Base-by-base conservation (phyloP, 140 eudicot species). In the Flaveria floridana region DNA sequence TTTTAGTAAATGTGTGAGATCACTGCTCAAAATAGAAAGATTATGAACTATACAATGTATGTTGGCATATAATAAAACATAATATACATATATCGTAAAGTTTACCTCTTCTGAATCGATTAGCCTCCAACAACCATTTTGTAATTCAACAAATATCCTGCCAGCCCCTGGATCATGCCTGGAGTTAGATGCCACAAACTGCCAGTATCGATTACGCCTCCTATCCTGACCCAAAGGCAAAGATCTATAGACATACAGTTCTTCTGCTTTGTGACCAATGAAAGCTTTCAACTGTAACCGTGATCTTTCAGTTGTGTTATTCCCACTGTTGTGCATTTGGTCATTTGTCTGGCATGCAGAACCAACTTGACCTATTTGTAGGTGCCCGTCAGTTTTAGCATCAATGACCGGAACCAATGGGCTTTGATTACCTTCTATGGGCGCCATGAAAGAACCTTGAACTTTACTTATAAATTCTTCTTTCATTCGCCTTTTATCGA, bases 191-290 rank as follows among this genome's bases (percentile, higher is more conserved):
- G 97, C 96, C 59, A 81, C 89, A 79, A 94, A 94, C 70, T 85
- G 95, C 99, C 99, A 94, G 72, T 94, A 94, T 12, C 99, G 91
- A 52, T 94, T 94, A 58, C 91, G 91, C 58, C 97, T 83, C n/a
- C 99, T 86, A 79, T 94, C 99, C 70, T 84, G 94, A 55, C 99
- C 99, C 73, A 94, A 82, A 47, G 99, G 99, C 81, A 94, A 78
- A 25, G 97, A 94, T 85, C 99, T 85, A 84, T 90, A 94, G 50
- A 85, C 90, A 53, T 94, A 89, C 89, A 91, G 83, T 69, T 94
- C 97, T 80, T 94, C 99, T 14, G 99, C 99, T 75, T 77, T 88
- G 76, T 94, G 97, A 46, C 96, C 95, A 72, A 90, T 87, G 73
- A 80, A 94, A 62, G 99, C 91, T 73, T 94, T 94, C 82, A 94